A percentile compares a stretch with the other conserved stretches of the same genome.
Conservation (phyloP, 495 filamentous ascomycete species). For the Hypoxylon perforatum region DNA sequence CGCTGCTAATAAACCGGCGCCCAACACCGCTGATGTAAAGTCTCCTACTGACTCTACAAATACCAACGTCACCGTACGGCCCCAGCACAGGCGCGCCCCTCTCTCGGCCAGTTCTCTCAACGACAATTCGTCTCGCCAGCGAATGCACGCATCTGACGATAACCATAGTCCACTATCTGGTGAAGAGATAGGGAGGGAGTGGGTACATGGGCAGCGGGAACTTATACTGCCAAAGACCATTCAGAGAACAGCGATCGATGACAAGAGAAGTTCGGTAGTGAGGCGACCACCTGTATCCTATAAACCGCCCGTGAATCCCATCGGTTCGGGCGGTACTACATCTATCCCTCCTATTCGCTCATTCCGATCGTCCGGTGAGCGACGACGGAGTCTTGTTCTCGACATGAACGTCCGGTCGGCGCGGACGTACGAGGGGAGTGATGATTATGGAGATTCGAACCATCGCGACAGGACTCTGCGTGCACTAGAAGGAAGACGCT, state of each 20-base stretch:
- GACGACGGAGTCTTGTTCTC: slow-evolving; percentile 59
- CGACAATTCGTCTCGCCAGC: slow-evolving; percentile 16
- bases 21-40: slow-evolving; percentile 34
- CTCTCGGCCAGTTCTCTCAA: slow-evolving; percentile 23
- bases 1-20: slow-evolving; percentile 23
- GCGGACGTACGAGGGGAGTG: slow-evolving; percentile 47
- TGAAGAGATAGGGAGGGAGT: slow-evolving; percentile 45
- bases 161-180: slow-evolving; percentile 16
- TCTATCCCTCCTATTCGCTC: slow-evolving; percentile 60
- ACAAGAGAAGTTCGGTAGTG: slow-evolving; percentile 49
- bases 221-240: slow-evolving; percentile 50
- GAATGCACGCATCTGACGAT: slow-evolving; percentile 30
- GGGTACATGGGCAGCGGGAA: slow-evolving; percentile 54
- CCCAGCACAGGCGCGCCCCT: slow-evolving; percentile 39
- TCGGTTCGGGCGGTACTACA: slow-evolving; percentile 44
- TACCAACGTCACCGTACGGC: slow-evolving; percentile 28
- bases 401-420: slow-evolving; percentile 58
- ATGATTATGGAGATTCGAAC: slow-evolving; percentile 52
- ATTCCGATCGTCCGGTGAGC: slow-evolving; percentile 61
- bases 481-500: slow-evolving; percentile 58
- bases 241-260: slow-evolving; percentile 48
- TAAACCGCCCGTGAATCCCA: slow-evolving; percentile 46
- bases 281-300: slow-evolving; percentile 58
- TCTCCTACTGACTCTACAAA: slow-evolving; percentile 37
- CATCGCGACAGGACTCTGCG: slow-evolving; percentile 62